Conservation (phyloP, 2,329 filamentous ascomycete genomes). For the Colletotrichum sp. region DNA sequence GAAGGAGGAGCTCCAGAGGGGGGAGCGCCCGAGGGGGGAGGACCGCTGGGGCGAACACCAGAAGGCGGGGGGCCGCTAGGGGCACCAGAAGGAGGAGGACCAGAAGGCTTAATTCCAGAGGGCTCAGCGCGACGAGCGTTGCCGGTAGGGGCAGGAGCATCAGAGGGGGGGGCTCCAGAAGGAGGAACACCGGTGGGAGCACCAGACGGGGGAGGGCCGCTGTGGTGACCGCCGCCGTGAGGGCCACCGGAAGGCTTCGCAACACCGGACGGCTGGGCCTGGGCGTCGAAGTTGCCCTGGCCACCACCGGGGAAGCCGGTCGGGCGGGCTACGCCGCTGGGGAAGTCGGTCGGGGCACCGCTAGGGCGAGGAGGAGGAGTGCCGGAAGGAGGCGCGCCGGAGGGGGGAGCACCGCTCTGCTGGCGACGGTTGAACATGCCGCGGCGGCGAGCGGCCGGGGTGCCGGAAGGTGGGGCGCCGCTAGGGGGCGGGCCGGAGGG, state of each 20-base stretch:
- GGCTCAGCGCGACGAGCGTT: neutral
- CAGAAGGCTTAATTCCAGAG: neutral
- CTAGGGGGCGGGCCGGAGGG: neutral
- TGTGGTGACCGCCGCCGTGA: neutral
- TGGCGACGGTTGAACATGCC: constrained; percentile 9
- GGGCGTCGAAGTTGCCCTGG: neutral
- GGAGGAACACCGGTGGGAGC: neutral
- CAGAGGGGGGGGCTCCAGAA: neutral
- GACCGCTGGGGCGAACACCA: neutral
- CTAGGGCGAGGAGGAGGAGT: constrained; percentile 7
- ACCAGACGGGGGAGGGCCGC: neutral
- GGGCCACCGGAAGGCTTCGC: neutral
- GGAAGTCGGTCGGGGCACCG: neutral
- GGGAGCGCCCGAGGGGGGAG: neutral
- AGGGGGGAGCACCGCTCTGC: neutral
- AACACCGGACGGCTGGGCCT: neutral
- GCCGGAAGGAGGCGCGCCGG: neutral
- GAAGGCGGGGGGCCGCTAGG: neutral
- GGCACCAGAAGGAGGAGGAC: neutral
- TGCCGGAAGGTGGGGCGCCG: neutral
- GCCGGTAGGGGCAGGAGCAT: neutral
- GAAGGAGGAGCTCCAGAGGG: neutral
- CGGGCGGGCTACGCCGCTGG: neutral
- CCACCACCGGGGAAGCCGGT: neutral
- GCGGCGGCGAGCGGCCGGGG: constrained; percentile 2